Percentiles rank a stretch among this genome's conserved stretches.
phyloP scores from a whole-genome alignment of 1,284 basidiomycete species.

The Phellopilus nigrolimitatus region DNA sequence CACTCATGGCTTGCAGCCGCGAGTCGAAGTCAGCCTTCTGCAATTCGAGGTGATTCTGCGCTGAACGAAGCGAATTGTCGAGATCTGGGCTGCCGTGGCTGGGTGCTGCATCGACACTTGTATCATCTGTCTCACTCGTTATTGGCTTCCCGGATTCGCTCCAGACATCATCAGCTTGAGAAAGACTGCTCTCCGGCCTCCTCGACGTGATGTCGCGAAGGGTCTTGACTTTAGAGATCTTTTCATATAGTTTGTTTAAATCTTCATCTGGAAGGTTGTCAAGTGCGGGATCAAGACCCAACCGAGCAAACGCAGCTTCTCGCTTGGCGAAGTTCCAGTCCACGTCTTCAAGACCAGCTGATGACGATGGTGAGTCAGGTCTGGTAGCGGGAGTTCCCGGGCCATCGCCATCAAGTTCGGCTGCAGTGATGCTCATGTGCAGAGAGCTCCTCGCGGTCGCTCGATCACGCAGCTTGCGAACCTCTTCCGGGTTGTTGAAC shows the following conservation, averaged over 20 bases:
- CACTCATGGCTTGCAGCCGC: slow-evolving; percentile 68
- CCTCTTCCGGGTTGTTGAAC: slow-evolving; percentile 95
- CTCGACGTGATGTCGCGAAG: slow-evolving; percentile 74
- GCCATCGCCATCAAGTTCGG: slow-evolving; percentile 45
- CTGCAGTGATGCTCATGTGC: slow-evolving; percentile 57
- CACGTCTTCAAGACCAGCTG: slow-evolving; percentile 66
- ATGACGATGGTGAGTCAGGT: slow-evolving; percentile 73
- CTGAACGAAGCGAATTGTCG: slow-evolving; percentile 59
- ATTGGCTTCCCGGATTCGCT: slow-evolving; percentile 74
- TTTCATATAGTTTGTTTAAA: slow-evolving; percentile 88
- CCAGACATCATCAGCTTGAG: slow-evolving; percentile 81
- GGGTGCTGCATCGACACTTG: slow-evolving; percentile 66
- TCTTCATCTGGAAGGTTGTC: slow-evolving; percentile 91
- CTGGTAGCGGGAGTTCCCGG: slow-evolving; percentile 49
- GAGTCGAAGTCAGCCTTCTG: slow-evolving; percentile 49
- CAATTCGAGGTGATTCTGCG: slow-evolving; percentile 60
- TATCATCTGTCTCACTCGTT: slow-evolving; percentile 80
- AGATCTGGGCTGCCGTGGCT: slow-evolving; percentile 66
- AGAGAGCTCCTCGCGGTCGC: slow-evolving; percentile 65
- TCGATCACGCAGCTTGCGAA: slow-evolving; percentile 83
- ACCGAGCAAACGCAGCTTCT: slow-evolving; percentile 80
- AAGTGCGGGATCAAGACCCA: slow-evolving; percentile 81
- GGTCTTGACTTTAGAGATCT: slow-evolving; percentile 88
- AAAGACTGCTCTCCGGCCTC: slow-evolving; percentile 80
- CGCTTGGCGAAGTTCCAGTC: slow-evolving; percentile 94